Percentiles rank a stretch among this genome's conserved stretches.
Evolutionary conservation across 306 rosid genomes (phyloP).

Genomic region (Carpinus fangiana): DNA sequence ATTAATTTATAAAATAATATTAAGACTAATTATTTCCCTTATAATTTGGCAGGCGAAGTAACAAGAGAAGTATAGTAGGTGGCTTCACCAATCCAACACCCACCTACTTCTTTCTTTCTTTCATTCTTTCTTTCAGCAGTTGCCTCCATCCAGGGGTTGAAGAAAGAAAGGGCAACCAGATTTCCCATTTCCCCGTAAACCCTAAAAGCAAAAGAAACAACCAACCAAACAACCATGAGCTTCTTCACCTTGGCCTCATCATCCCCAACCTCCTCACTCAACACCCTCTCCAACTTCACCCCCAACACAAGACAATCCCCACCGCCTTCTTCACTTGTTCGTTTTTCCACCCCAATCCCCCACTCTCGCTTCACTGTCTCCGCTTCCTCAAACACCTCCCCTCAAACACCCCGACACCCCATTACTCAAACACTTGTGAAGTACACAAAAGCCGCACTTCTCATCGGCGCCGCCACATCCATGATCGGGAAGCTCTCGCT

Average conservation of each 20-base stretch:
- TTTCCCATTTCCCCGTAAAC: no score
- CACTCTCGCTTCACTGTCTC: slow-evolving; percentile 32
- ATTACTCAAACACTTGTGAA: slow-evolving; percentile 39
- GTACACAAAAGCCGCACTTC: slow-evolving; percentile 58
- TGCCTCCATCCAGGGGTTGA: no score
- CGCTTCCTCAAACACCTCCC: slow-evolving; percentile 30
- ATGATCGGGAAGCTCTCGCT: slow-evolving; percentile 41
- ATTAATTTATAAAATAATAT: no score
- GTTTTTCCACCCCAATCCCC: slow-evolving; percentile 10
- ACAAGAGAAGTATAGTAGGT: no score
- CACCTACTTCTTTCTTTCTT: neutral
- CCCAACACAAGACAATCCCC: slow-evolving; percentile 20
- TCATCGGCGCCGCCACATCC: slow-evolving; percentile 51
- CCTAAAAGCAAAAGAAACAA: neutral
- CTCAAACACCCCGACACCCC: slow-evolving; percentile 13
- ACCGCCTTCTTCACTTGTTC: slow-evolving; percentile 18
- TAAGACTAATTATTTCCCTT: no score
- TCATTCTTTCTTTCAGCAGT: no score
- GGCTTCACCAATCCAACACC: neutral
- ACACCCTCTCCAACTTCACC: slow-evolving; percentile 13
- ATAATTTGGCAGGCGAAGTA: no score
- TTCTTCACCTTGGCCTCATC: slow-evolving; percentile 44
- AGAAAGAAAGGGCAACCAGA: no score
- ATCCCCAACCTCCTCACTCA: slow-evolving; percentile 36
- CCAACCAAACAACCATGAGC: slow-evolving; percentile 38